These are phyloP conservation scores for Pythium aphanidermatum DNA, from an alignment of 352 stramenopile genomes.

Conservation along the genomic window DNA sequence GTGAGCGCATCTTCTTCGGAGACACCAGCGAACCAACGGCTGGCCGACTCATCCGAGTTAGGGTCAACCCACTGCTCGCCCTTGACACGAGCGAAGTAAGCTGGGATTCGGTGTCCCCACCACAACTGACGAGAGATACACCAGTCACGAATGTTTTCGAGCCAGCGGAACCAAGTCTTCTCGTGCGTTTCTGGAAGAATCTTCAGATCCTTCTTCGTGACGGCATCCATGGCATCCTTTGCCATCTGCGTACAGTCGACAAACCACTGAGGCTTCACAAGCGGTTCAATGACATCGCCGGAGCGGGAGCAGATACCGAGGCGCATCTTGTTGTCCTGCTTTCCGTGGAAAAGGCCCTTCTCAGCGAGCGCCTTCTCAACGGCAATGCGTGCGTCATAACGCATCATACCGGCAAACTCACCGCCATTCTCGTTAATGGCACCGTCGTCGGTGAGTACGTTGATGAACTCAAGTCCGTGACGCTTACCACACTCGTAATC, in stretches of 20 bases:
- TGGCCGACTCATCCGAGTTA: slow-evolving; percentile 49
- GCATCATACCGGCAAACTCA: slow-evolving; percentile 82
- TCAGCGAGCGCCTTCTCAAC: slow-evolving; percentile 91
- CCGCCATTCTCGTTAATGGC: slow-evolving; percentile 94
- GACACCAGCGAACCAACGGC: slow-evolving; percentile 72
- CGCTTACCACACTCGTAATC: slow-evolving; percentile 98
- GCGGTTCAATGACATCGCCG: slow-evolving; percentile 98
- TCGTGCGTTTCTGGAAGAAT: slow-evolving; percentile 86
- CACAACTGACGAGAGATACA: slow-evolving; percentile 99
- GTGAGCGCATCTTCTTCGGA: slow-evolving; percentile 83
- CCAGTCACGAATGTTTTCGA: slow-evolving; percentile 99
- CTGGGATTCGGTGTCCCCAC: slow-evolving; percentile 99
- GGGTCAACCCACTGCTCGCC: slow-evolving; percentile 70
- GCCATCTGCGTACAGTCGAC: slow-evolving; percentile 87
- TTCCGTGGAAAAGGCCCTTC: slow-evolving; percentile 94
- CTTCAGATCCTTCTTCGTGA: slow-evolving; percentile 76
- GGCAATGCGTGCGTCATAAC: slow-evolving; percentile 84
- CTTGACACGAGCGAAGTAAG: slow-evolving; percentile 94
- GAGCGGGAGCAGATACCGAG: slow-evolving; percentile 97
- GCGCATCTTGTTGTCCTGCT: slow-evolving; percentile 98
- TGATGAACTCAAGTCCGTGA: slow-evolving; percentile 97
- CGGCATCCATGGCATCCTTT: slow-evolving; percentile 72
- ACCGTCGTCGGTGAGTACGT: slow-evolving; percentile 95
- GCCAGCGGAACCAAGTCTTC: slow-evolving; percentile 96
- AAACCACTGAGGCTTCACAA: slow-evolving; percentile 99